Conservation (phyloP, 768 basidiomycete genomes). For the Podaxis sp. region DNA sequence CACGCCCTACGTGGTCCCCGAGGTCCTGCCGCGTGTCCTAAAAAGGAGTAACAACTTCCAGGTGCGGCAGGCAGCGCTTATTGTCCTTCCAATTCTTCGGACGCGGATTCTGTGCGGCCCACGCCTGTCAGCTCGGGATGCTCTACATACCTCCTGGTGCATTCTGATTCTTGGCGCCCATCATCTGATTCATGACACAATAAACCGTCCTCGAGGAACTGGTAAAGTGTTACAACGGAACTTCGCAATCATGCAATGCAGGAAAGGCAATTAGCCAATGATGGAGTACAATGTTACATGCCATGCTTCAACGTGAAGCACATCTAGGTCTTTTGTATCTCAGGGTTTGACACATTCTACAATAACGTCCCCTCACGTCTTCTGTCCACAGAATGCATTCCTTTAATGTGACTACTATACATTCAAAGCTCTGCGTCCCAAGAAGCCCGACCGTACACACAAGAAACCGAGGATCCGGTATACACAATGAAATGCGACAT, state of each 20-base stretch:
- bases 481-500: neutral
- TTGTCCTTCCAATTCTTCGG: neutral
- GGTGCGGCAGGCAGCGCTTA: neutral
- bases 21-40: neutral
- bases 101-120: neutral
- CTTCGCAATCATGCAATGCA: neutral
- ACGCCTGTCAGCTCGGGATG: neutral
- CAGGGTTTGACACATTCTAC: neutral
- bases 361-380: neutral
- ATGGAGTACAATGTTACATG: too few species aligned
- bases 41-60: conserved; percentile 9
- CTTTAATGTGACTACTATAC: neutral
- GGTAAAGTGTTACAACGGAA: neutral
- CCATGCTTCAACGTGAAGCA: neutral
- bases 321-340: neutral
- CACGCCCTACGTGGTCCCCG: neutral
- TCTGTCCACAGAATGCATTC: neutral
- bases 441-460: neutral
- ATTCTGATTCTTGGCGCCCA: neutral
- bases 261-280: neutral
- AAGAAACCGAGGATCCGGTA: neutral
- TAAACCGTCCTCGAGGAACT: neutral
- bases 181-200: neutral
- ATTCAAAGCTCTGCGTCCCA: neutral
- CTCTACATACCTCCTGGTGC: neutral